phyloP scores from a whole-genome alignment of 2,329 filamentous ascomycete species.

The Fusarium sp. region DNA sequence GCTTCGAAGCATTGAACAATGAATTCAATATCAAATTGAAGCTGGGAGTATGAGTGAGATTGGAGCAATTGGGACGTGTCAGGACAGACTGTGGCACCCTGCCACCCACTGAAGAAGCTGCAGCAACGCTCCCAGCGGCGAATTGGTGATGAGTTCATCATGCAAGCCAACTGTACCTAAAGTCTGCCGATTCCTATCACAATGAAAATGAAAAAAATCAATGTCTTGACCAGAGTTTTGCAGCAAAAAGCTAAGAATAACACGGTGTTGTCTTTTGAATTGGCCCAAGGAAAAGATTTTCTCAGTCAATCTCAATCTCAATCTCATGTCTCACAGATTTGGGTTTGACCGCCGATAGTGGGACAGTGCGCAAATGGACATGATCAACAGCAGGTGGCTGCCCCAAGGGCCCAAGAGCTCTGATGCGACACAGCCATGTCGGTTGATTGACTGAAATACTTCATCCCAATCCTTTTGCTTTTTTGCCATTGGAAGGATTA shows the following conservation, averaged over 20 bases:
- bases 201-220: not conserved
- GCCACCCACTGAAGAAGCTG: not conserved
- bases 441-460: slow-evolving; percentile 17
- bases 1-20: slow-evolving; percentile 12
- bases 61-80: not conserved
- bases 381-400: slow-evolving; percentile 18
- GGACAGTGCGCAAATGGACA: slow-evolving; percentile 36
- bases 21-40: slow-evolving; percentile 2
- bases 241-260: slow-evolving; percentile 27
- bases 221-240: slow-evolving; percentile 6
- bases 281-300: slow-evolving; percentile 41
- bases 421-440: slow-evolving; percentile 36
- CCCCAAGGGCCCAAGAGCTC: slow-evolving; percentile 9
- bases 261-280: slow-evolving; percentile 30
- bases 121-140: not conserved
- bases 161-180: not conserved
- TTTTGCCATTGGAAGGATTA: slow-evolving; percentile 5
- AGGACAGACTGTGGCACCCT: not conserved
- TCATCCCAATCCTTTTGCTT: not conserved
- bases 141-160: not conserved
- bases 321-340: slow-evolving; percentile 1
- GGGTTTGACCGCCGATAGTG: slow-evolving; percentile 12
- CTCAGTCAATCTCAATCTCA: slow-evolving; percentile 1
- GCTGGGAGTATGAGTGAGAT: not conserved
- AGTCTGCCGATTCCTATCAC: not conserved